These are phyloP conservation scores for Limonomyces culmigenus DNA, from an alignment of 1,284 basidiomycete species.

Conservation along the genomic window DNA sequence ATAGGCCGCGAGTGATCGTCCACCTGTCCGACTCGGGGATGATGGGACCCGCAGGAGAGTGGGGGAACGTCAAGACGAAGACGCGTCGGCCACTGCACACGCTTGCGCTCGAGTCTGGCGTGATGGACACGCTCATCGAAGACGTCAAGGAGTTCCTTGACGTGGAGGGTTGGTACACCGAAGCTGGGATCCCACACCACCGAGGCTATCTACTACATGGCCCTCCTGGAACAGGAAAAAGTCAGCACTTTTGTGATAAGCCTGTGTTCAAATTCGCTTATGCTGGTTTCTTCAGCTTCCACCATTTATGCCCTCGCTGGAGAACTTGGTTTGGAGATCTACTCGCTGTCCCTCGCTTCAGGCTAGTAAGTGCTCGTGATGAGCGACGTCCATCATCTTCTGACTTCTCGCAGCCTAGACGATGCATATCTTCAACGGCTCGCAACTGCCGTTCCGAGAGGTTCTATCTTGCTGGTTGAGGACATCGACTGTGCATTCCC, in stretches of 20 bases:
- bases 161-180: slow-evolving; percentile 32
- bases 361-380: slow-evolving; percentile 25
- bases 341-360: slow-evolving; percentile 34
- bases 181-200: slow-evolving; percentile 35
- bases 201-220: slow-evolving; percentile 38
- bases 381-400: slow-evolving; percentile 9
- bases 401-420: slow-evolving; percentile 28
- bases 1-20: slow-evolving; percentile 25
- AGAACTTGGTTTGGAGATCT: slow-evolving; percentile 41
- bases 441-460: slow-evolving; percentile 27
- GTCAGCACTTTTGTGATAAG: no score
- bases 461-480: slow-evolving; percentile 32
- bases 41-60: slow-evolving; percentile 9
- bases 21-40: slow-evolving; percentile 12
- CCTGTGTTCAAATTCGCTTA: not conserved
- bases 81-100: slow-evolving; percentile 27
- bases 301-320: slow-evolving; percentile 46
- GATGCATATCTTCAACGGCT: slow-evolving; percentile 26
- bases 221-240: slow-evolving; percentile 34
- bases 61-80: slow-evolving; percentile 29
- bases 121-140: slow-evolving; percentile 25
- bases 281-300: slow-evolving; percentile 21
- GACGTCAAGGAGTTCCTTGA: slow-evolving; percentile 34
- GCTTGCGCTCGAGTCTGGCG: slow-evolving; percentile 28
- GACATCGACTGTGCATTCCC: slow-evolving; percentile 41